These are phyloP conservation scores for Rehmannia glutinosa DNA, from an alignment of 257 asterid species.

Conservation along the genomic window DNA sequence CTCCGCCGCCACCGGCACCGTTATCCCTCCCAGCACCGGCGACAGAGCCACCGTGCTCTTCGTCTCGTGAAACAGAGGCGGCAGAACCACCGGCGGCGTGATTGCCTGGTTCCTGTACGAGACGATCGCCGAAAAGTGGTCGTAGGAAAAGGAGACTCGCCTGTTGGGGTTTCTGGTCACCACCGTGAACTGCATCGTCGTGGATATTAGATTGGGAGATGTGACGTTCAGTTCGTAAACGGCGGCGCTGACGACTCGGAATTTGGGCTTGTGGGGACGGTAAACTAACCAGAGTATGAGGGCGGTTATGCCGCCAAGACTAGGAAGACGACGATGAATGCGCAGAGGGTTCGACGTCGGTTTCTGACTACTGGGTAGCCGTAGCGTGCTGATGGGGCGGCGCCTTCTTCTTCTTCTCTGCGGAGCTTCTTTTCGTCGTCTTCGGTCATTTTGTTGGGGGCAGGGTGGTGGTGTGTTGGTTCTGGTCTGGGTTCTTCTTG, in stretches of 20 bases:
- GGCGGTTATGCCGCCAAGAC: constrained; percentile 32
- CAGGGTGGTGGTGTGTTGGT: neutral
- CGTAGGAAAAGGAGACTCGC: constrained; percentile 45
- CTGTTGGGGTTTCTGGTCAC: constrained; percentile 52
- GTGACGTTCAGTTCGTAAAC: constrained; percentile 41
- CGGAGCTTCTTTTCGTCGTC: neutral
- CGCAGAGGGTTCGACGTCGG: constrained; percentile 23
- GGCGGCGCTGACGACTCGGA: constrained; percentile 52
- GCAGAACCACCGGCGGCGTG: constrained; percentile 45
- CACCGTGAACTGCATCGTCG: constrained; percentile 58
- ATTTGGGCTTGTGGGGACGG: constrained; percentile 54
- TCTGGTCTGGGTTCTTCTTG: neutral
- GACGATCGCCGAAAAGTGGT: constrained; percentile 46
- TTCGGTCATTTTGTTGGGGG: constrained; percentile 18
- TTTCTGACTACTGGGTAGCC: neutral
- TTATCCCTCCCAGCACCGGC: constrained; percentile 47
- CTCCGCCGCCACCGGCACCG: constrained; percentile 48
- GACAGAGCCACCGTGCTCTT: constrained; percentile 65
- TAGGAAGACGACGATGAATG: constrained; percentile 22
- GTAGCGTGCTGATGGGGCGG: too few species aligned
- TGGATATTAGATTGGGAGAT: constrained; percentile 39
- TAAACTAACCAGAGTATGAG: constrained; percentile 52
- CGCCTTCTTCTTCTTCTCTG: neutral
- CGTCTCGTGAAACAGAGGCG: constrained; percentile 45
- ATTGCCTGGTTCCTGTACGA: constrained; percentile 47